Evolutionary conservation across 1,139 yeast species (phyloP).

Genomic region (Suhomyces taliae): DNA sequence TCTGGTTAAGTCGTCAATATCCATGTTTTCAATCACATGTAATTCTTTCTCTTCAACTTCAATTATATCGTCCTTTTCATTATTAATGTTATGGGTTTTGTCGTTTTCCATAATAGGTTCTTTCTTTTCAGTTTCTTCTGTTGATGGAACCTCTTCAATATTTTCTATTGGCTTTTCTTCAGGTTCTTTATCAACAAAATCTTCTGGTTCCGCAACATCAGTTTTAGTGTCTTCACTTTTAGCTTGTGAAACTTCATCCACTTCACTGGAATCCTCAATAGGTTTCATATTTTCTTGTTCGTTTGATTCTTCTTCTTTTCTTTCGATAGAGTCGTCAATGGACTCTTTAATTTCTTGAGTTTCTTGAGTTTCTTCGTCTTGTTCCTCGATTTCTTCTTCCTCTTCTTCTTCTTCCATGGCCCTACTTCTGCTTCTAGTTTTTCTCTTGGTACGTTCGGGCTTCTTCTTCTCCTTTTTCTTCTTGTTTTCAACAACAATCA

Average conservation of each 20-base stretch:
- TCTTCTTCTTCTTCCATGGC: neutral
- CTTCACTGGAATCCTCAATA: neutral
- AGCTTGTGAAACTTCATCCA: neutral
- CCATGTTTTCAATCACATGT: too few species aligned
- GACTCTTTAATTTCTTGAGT: neutral
- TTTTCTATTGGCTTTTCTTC: neutral
- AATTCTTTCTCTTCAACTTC: too few species aligned
- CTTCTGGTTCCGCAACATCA: neutral
- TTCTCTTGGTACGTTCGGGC: neutral
- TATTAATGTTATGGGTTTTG: too few species aligned
- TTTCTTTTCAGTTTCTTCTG: too few species aligned
- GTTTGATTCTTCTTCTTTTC: neutral
- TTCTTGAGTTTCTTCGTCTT: neutral
- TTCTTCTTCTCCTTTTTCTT: neutral
- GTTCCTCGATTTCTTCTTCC: neutral
- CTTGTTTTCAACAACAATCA: neutral
- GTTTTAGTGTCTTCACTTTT: neutral
- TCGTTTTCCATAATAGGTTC: too few species aligned
- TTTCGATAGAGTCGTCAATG: neutral
- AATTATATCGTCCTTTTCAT: too few species aligned
- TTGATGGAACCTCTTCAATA: neutral
- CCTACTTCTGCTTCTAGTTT: conserved; percentile 2
- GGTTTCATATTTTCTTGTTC: neutral
- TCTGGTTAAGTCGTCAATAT: too few species aligned
- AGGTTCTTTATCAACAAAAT: neutral